Evolutionary conservation across 306 rosid species (phyloP), one percentile per base, ranked within the genome.

Genomic region (Dryas octopetala): DNA sequence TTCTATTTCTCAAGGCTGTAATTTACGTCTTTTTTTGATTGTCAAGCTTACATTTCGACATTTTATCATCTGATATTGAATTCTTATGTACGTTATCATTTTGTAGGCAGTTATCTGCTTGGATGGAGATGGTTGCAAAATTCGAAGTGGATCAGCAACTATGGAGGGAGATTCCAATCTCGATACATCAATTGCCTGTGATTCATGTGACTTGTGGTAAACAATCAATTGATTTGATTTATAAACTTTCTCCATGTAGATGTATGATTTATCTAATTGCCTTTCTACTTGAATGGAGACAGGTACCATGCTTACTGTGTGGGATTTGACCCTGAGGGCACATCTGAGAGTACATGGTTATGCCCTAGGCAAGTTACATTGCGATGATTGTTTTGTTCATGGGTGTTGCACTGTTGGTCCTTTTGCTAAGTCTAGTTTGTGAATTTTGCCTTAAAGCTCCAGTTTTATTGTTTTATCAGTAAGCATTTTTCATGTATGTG

Each of bases 281-380:
- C 71, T 53, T 73, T 83, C 71, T 66, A 66, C 67, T 60, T 77
- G 64, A 78, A 69, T 74, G 76, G 71, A 64, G 71, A 76, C 87
- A 95, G 99, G 99, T 95, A 95, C 80, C 99, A 95, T 76, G 99
- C 99, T 74, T 92, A 90, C 79, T 95, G 97, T 83, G 97, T 92
- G 88, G 97, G 93, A 70, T 95, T 92, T 85, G 97, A 95, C 89
- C 73, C 96, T 47, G 99, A 92, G 76, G 83, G 77, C 74, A 81
- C 97, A 62, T 87, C 91, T 45, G 99, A 92, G 51, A 82, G 75
- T 74, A 89, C 93, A 62, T 95, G 99, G 99, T 84, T 95, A 86
- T 95, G 99, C 91, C 99, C 99, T 53, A 90, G 97, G 99, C 92
- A 81, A 79, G 80, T 79, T 64, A 53, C 58, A 63, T 45, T 62